Base-by-base conservation (phyloP, 768 basidiomycete genomes). In the Podaxis carcinomalis region DNA sequence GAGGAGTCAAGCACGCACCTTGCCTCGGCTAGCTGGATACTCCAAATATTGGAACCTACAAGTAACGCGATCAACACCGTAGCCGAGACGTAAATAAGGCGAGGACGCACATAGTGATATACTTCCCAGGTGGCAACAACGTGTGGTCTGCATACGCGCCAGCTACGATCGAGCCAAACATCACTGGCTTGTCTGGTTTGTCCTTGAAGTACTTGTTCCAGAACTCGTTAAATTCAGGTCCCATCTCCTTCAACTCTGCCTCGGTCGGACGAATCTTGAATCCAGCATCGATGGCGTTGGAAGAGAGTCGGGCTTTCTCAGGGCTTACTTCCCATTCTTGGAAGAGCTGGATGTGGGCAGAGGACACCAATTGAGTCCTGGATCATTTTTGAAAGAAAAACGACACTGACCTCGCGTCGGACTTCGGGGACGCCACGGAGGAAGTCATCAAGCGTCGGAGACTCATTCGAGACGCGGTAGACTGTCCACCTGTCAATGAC, bases 101-200 rank as follows among this genome's bases (percentile, higher is more conserved):
- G 44, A 40, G 49, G 4, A 67, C 74, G 32, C 63, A 82, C 86
- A 87, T 87, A 2, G 86, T 87, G 56, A 88, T 78, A 66, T 85
- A 88, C 70, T 87, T 88, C 47, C 87, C 87, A 55, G 87, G 87
- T 59, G 87, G 88, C 54, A 88, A 80, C 56, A 88, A 76, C 7
- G 83, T 69, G 73, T 89, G 88, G 72, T 89, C 88, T 49, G 87
- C 87, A 68, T 88, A 88, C 16, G 86, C 87, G 78, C 57, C 50
- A 35, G 56, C 23, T 13, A 59, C 86, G 63, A 88, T 88, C 42
- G 85, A 84, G 56, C 83, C 86, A 69, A 87, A 87, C 86, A 88
- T 88, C 61, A 88, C 85, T 2, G 87, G 88, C 77, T 89, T 89
- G 77, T 88, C 87, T 57, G 87, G 87, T 77, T 88, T 89, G 76